A percentile compares a stretch with the other conserved stretches of the same genome.
Conservation (phyloP, 352 stramenopile genomes). For the Pythium coloratum region DNA sequence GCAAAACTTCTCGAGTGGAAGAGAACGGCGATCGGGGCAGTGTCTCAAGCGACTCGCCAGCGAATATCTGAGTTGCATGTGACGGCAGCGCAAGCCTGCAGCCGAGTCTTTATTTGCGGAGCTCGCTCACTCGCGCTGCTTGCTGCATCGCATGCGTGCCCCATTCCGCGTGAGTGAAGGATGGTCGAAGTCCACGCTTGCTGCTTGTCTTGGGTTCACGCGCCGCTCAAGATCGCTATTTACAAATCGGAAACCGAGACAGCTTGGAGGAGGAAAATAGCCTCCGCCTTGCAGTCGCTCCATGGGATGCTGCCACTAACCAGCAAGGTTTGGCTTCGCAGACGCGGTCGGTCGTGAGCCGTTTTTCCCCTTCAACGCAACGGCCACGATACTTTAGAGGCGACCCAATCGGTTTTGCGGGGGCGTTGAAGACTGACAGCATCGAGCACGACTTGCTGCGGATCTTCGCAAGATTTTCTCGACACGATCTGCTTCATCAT, state of each 20-base stretch:
- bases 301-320: conserved; percentile 8
- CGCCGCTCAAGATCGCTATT: conserved; percentile 2
- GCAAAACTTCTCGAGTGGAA: conserved; percentile 21
- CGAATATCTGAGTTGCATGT: conserved; percentile 12
- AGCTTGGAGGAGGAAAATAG: conserved; percentile 17
- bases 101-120: conserved; percentile 14
- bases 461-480: background rate
- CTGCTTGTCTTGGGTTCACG: background rate
- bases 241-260: conserved; percentile 15
- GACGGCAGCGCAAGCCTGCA: background rate
- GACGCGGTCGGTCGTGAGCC: background rate
- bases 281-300: conserved; percentile 16
- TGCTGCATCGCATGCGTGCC: conserved; percentile 4
- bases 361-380: background rate
- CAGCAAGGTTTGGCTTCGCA: background rate
- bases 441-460: background rate
- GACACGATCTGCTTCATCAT: background rate
- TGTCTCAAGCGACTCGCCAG: background rate
- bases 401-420: conserved; percentile 3
- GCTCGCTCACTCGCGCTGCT: too few relatives aligned
- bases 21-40: background rate
- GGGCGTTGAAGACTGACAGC: background rate
- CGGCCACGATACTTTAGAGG: background rate
- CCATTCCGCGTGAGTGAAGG: background rate
- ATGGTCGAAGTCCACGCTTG: background rate